Percentiles rank a stretch among this genome's conserved stretches.
Conservation (phyloP, 495 filamentous ascomycete species). For the Neurospora sp. region DNA sequence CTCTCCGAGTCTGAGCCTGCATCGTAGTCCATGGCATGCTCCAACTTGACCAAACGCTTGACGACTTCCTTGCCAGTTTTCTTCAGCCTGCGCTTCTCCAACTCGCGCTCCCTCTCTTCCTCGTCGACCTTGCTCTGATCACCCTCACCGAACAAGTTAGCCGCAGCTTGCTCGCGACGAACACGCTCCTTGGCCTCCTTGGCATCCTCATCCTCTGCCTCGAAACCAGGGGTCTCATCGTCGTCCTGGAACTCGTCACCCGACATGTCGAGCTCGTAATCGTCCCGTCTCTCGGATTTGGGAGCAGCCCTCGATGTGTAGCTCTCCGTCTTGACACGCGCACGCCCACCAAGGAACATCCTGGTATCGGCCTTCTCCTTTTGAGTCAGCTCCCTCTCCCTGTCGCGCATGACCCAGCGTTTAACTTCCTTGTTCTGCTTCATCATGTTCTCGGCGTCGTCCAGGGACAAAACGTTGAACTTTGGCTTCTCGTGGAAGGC, state of each 20-base stretch:
- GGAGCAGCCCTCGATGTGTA: slow-evolving; percentile 38
- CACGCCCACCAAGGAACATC: slow-evolving; percentile 30
- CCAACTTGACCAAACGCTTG: slow-evolving; percentile 71
- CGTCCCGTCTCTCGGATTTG: slow-evolving; percentile 44
- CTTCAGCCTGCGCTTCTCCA: slow-evolving; percentile 55
- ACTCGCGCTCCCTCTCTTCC: slow-evolving; percentile 60
- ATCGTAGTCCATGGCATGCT: slow-evolving; percentile 78
- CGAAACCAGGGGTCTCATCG: slow-evolving; percentile 72
- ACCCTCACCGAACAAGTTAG: slow-evolving; percentile 76
- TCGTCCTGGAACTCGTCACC: slow-evolving; percentile 51
- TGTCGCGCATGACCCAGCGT: slow-evolving; percentile 67
- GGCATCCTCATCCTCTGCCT: slow-evolving; percentile 75
- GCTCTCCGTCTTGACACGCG: slow-evolving; percentile 43
- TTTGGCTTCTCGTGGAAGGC: slow-evolving; percentile 75
- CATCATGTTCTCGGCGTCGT: slow-evolving; percentile 79
- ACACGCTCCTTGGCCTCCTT: slow-evolving; percentile 81
- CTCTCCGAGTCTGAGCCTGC: slow-evolving; percentile 55
- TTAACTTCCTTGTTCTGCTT: slow-evolving; percentile 31
- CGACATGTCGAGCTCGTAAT: slow-evolving; percentile 51
- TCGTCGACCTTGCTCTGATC: slow-evolving; percentile 79
- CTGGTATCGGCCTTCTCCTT: slow-evolving; percentile 40
- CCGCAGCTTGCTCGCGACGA: slow-evolving; percentile 76
- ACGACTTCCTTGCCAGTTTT: slow-evolving; percentile 63
- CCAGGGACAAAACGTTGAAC: slow-evolving; percentile 69
- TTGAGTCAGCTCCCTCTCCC: slow-evolving; percentile 44